A percentile compares a stretch with the other conserved stretches of the same genome.
These are phyloP conservation scores for Epicoccum sorghinum DNA, from an alignment of 2,329 filamentous ascomycete genomes.

Conservation along the genomic window DNA sequence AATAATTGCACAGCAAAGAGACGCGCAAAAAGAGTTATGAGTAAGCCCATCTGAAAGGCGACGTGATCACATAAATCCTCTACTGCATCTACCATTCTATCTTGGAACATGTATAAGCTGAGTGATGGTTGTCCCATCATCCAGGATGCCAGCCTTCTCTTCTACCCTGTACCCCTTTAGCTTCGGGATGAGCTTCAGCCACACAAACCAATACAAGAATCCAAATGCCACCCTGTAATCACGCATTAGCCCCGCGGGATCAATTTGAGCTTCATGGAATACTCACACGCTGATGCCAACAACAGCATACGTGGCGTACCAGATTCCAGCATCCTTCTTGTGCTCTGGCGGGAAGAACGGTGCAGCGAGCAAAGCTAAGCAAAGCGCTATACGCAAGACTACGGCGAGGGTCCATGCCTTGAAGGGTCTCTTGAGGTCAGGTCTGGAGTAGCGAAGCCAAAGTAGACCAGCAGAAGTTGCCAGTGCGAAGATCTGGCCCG, in stretches of 20 bases:
- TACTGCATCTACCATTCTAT: background rate
- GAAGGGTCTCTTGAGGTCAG: constrained; percentile 68
- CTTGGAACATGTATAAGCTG: constrained; percentile 53
- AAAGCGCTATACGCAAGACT: constrained; percentile 60
- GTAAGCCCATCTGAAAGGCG: too few species aligned
- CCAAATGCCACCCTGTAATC: constrained; percentile 61
- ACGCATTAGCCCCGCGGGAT: too few species aligned
- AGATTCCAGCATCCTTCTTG: constrained; percentile 43
- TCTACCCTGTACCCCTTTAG: constrained; percentile 67
- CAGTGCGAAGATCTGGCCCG: constrained; percentile 65
- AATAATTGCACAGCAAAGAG: too few species aligned
- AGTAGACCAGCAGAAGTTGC: constrained; percentile 65
- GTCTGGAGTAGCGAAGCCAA: constrained; percentile 64
- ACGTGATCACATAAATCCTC: too few species aligned
- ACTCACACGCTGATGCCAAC: constrained; percentile 60
- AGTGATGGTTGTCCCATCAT: constrained; percentile 71
- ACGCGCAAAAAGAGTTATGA: too few species aligned
- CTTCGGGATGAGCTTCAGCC: constrained; percentile 66
- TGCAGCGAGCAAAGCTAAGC: constrained; percentile 62
- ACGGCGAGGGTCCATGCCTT: constrained; percentile 68
- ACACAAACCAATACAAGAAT: constrained; percentile 71
- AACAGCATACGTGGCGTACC: constrained; percentile 60
- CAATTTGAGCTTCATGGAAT: too few species aligned
- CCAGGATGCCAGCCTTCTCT: constrained; percentile 64
- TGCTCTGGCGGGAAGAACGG: constrained; percentile 65